phyloP scores from a whole-genome alignment of 129 eudicot genomes.

The Pittosporum tobira region DNA sequence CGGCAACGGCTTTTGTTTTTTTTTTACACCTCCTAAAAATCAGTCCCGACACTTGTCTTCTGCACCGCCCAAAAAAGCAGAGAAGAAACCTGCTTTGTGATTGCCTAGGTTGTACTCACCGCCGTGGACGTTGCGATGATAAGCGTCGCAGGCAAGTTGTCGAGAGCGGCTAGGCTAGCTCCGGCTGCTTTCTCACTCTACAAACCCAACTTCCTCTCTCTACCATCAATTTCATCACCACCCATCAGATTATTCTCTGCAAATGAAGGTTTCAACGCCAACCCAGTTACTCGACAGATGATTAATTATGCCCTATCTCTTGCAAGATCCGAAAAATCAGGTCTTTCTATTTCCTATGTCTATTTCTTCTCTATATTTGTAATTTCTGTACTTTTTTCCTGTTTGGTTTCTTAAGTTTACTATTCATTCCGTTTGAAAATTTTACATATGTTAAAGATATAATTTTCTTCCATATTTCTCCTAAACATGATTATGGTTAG shows the following conservation, averaged over 20 bases:
- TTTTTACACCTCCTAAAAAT: no score
- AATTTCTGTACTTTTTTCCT: no score
- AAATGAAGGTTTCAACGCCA: constrained; percentile 18
- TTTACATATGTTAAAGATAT: no score
- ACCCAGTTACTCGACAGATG: constrained; percentile 67
- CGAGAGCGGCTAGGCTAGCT: constrained; percentile 21
- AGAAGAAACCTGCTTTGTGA: no score
- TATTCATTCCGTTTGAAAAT: no score
- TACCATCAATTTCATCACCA: constrained; percentile 1
- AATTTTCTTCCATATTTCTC: no score
- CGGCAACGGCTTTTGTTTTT: constrained; percentile 98
- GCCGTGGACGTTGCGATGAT: no score
- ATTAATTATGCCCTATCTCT: constrained; percentile 69
- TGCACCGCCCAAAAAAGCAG: no score
- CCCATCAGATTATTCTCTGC: constrained; percentile 15
- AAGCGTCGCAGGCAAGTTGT: constrained; percentile 27
- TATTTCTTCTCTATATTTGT: background rate
- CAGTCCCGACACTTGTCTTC: no score
- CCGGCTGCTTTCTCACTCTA: constrained; percentile 14
- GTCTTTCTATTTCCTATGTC: constrained; percentile 17
- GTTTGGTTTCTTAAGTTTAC: no score
- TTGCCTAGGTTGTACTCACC: no score
- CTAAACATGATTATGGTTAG: no score
- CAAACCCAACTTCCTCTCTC: constrained; percentile 9
- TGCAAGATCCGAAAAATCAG: constrained; percentile 72